phyloP scores from a whole-genome alignment of 805 yeast genomes.

The Priceomyces carsonii region DNA sequence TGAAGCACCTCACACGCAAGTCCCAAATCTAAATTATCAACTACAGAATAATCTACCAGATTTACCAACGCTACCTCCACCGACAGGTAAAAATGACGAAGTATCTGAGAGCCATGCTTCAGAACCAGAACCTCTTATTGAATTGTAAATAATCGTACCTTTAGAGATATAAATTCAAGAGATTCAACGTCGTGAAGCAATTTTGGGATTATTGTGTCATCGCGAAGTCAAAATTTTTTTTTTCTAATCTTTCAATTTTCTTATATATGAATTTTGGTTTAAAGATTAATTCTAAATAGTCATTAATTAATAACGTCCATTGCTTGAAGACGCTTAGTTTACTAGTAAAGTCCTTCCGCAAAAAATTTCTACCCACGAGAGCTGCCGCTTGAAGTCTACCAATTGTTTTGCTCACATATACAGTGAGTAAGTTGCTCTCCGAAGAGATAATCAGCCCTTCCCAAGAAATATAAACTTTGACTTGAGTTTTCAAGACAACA shows the following conservation, averaged over 20 bases:
- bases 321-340: not conserved
- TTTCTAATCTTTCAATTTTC: too few relatives aligned
- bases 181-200: too few relatives aligned
- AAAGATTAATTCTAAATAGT: too few relatives aligned
- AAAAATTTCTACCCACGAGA: conserved; percentile 33
- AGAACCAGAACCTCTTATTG: conserved; percentile 45
- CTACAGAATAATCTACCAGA: conserved; percentile 1
- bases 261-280: too few relatives aligned
- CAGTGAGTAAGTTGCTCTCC: conserved; percentile 25
- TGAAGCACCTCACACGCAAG: conserved; percentile 2
- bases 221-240: too few relatives aligned
- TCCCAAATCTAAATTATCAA: not conserved
- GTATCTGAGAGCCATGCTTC: conserved; percentile 11
- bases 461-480: too few relatives aligned
- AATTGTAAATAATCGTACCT: conserved; percentile 28
- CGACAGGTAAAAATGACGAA: conserved; percentile 1
- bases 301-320: not conserved
- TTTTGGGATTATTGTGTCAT: too few relatives aligned
- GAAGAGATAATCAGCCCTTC: conserved; percentile 5
- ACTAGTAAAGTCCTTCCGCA: conserved; percentile 7
- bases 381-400: conserved; percentile 45
- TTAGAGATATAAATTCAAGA: too few relatives aligned
- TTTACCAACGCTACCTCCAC: conserved; percentile 6
- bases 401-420: conserved; percentile 29
- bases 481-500: too few relatives aligned